Evolutionary conservation across 2,329 filamentous ascomycete species (phyloP).

Genomic region (Amauroascus verrucosus): DNA sequence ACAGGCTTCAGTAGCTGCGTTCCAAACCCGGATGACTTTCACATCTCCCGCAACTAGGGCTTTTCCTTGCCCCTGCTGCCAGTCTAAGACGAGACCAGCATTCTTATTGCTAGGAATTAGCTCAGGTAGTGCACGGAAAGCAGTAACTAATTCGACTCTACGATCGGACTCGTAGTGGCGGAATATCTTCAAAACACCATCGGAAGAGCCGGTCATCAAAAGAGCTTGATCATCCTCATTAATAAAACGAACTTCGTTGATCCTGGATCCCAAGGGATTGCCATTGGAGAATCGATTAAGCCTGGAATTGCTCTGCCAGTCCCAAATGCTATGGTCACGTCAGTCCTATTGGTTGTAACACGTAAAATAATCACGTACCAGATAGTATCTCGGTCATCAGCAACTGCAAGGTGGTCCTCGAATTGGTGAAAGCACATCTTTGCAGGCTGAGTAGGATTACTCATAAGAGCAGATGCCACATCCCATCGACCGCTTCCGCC

Average conservation of each 20-base stretch:
- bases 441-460: slow-evolving; percentile 77
- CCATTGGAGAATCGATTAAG: slow-evolving; percentile 86
- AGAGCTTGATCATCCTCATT: slow-evolving; percentile 97
- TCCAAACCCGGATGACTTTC: slow-evolving; percentile 91
- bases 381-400: slow-evolving; percentile 84
- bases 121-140: slow-evolving; percentile 86
- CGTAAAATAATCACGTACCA: slow-evolving; percentile 34
- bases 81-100: slow-evolving; percentile 93
- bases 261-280: slow-evolving; percentile 80
- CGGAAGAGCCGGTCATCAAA: slow-evolving; percentile 87
- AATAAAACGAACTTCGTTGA: slow-evolving; percentile 93
- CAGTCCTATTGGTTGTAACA: slow-evolving; percentile 12
- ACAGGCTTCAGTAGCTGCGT: slow-evolving; percentile 85
- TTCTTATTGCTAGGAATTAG: slow-evolving; percentile 90
- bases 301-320: slow-evolving; percentile 69
- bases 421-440: slow-evolving; percentile 98
- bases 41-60: slow-evolving; percentile 94
- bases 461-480: slow-evolving; percentile 68
- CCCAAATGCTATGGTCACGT: slow-evolving; percentile 56
- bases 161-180: slow-evolving; percentile 74
- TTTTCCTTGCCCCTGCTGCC: slow-evolving; percentile 95
- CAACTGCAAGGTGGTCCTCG: slow-evolving; percentile 86
- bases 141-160: slow-evolving; percentile 72
- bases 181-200: slow-evolving; percentile 89
- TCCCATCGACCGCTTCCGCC: slow-evolving; percentile 83